These are phyloP conservation scores for Penicilliopsis zonata DNA, from an alignment of 495 filamentous ascomycete genomes.

Conservation along the genomic window DNA sequence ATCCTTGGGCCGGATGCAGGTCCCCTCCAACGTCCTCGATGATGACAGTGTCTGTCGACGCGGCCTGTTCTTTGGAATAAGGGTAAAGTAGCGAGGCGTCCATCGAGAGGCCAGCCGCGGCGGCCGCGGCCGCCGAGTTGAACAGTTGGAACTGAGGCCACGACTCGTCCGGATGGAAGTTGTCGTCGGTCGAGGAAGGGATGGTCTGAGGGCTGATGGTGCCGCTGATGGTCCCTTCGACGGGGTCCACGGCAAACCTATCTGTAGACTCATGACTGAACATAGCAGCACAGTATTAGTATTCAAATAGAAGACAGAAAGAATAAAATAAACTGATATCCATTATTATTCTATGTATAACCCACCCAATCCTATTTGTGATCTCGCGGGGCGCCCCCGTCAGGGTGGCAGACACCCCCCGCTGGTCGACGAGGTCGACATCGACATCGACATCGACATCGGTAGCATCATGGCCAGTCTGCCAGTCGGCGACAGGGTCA, in stretches of 20 bases:
- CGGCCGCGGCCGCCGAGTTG: conserved; percentile 20
- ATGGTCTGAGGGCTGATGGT: conserved; percentile 31
- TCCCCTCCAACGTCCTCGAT: conserved; percentile 30
- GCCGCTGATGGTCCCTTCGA: conserved; percentile 26
- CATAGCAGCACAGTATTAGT: too few relatives aligned
- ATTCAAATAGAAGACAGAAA: not conserved
- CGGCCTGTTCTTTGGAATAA: conserved; percentile 19
- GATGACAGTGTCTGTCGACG: conserved; percentile 23
- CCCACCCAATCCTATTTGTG: too few relatives aligned
- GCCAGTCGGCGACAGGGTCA: conserved; percentile 32
- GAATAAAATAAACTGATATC: conserved; percentile 17
- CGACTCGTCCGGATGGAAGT: conserved; percentile 28
- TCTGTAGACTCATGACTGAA: too few relatives aligned
- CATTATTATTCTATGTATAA: too few relatives aligned
- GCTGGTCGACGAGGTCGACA: conserved; percentile 21
- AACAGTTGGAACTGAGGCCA: conserved; percentile 32
- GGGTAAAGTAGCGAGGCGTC: conserved; percentile 27
- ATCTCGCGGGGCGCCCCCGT: conserved; percentile 7
- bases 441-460: conserved; percentile 28
- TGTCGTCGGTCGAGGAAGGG: conserved; percentile 33
- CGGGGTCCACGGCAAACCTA: conserved; percentile 16
- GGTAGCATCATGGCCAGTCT: conserved; percentile 32
- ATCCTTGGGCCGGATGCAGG: conserved; percentile 21
- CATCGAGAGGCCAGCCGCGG: conserved; percentile 23
- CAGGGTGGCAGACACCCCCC: conserved; percentile 20